phyloP scores from a whole-genome alignment of 2,329 filamentous ascomycete species.

The Leptographium wingfieldii region DNA sequence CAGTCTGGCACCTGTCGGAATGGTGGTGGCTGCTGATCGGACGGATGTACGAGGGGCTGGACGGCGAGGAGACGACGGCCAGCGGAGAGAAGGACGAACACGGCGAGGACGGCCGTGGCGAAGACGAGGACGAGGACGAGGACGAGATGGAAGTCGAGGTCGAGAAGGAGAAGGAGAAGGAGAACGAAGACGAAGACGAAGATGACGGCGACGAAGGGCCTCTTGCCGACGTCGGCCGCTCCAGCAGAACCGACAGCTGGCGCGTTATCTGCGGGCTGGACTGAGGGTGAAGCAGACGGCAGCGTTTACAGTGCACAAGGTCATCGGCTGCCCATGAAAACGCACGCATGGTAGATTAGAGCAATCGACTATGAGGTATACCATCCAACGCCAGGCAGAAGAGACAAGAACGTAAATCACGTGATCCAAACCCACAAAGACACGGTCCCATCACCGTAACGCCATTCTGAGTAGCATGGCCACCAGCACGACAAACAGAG shows the following conservation, averaged over 20 bases:
- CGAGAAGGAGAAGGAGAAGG: neutral
- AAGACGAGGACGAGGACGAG: neutral
- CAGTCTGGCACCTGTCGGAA: constrained; percentile 34
- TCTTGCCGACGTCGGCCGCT: neutral
- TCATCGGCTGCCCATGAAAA: too few species aligned
- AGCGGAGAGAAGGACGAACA: neutral
- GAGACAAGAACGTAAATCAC: too few species aligned
- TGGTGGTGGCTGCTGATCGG: constrained; percentile 57
- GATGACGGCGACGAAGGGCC: neutral
- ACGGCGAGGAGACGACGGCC: neutral
- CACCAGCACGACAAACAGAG: constrained; percentile 54
- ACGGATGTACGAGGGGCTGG: constrained; percentile 15
- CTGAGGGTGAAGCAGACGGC: neutral
- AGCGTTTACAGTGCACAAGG: too few species aligned
- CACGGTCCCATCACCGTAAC: neutral
- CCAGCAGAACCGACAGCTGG: neutral
- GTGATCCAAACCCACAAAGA: neutral
- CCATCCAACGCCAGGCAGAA: too few species aligned
- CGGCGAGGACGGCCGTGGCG: neutral
- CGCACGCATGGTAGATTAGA: neutral
- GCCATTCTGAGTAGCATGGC: constrained; percentile 49
- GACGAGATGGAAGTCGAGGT: neutral
- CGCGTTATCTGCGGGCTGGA: neutral
- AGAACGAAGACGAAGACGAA: neutral
- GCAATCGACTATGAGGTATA: neutral